phyloP scores from a whole-genome alignment of 768 basidiomycete species.

The Lactarius trivialis region DNA sequence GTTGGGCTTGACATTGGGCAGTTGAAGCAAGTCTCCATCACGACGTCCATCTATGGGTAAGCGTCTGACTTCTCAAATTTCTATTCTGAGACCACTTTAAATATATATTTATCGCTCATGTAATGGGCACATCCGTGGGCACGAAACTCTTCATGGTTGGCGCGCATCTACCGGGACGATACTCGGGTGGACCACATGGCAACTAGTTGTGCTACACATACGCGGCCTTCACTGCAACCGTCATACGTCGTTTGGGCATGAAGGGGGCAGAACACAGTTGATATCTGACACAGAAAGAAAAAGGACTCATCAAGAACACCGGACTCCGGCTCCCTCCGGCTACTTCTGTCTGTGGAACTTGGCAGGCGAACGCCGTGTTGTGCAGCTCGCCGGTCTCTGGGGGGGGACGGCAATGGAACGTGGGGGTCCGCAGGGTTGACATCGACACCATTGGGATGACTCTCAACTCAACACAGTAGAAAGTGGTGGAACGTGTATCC shows the following conservation, averaged over 20 bases:
- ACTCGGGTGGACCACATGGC: conserved; percentile 28
- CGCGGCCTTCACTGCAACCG: conserved; percentile 28
- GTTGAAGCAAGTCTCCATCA: conserved; percentile 31
- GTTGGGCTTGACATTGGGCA: conserved; percentile 33
- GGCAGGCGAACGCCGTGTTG: too few relatives aligned
- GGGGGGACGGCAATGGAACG: too few relatives aligned
- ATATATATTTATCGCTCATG: conserved; percentile 28
- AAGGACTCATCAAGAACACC: too few relatives aligned
- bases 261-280: too few relatives aligned
- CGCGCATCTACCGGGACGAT: conserved; percentile 25
- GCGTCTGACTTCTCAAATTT: background rate
- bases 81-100: background rate
- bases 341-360: too few relatives aligned
- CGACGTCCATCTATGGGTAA: conserved; percentile 11
- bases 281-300: too few relatives aligned
- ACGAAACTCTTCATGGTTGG: conserved; percentile 35
- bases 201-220: conserved; percentile 27
- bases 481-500: too few relatives aligned
- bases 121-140: conserved; percentile 34
- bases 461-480: too few relatives aligned
- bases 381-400: too few relatives aligned
- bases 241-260: conserved; percentile 19
- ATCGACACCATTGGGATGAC: too few relatives aligned
- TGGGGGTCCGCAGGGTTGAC: too few relatives aligned
- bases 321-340: too few relatives aligned